Evolutionary conservation across 2,329 filamentous ascomycete species (phyloP), one percentile per base, ranked within the genome.

Genomic region (Tolypocladium pustulatum): DNA sequence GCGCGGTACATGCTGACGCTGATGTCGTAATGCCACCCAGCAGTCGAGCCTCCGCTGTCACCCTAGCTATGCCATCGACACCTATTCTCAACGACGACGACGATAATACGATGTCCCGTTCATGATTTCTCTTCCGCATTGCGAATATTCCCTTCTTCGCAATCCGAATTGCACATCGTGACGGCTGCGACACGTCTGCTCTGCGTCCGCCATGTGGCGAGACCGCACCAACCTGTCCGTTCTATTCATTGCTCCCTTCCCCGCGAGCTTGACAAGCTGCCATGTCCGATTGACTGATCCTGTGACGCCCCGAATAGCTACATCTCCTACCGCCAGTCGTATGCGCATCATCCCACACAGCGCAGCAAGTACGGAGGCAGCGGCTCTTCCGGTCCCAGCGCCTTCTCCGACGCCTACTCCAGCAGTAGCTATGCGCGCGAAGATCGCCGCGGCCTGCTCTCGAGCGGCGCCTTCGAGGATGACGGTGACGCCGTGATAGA

Each of bases 311-410:
- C 46, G 51, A 59, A 49, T 70, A 96, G 93, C 72, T 99, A 95
- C 75, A 94, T 99, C 73, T 97, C 94, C 75, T 99, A 97, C 81
- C 92, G 94, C 69, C 94, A 99, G 78, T 97, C 93, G 68, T 97
- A 97, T 76, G 86, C 91, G 68, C 94, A 97, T 75, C 92, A 97
- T 72, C 94, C 94, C 57, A 84, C 86, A 61, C 92, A 95, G 76
- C 91, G 91, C 76, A 85, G 86, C 65, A 87, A 87, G 67, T 89
- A 88, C 53, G 46, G 36, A 76, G 77, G 80, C 60, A 73, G 72
- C 56, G 68, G 71, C 61, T 65, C 69, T 27, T 75, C 82, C 59
- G 75, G 78, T 66, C 74, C 82, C 59, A 74, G 79, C 66, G 82
- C 81, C 73, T 85, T 84, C 70, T 78, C 79, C 62, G 84, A 87